These are phyloP conservation scores for Aspergillus aculeatus DNA, from an alignment of 2,329 filamentous ascomycete species.

Conservation along the genomic window DNA sequence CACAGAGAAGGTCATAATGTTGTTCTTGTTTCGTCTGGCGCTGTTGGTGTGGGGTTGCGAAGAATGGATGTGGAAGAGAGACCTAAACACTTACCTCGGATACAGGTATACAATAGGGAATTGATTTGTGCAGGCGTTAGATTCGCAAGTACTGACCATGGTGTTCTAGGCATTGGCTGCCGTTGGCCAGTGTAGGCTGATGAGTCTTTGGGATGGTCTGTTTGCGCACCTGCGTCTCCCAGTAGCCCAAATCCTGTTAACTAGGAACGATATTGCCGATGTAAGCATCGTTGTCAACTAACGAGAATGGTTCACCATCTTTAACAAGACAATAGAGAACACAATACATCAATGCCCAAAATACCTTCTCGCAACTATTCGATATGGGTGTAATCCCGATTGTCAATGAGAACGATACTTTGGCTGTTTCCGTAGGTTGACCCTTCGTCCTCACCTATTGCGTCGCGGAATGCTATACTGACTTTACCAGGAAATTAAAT, in stretches of 20 bases:
- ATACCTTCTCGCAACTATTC: slow-evolving; percentile 84
- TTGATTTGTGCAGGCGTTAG: background rate
- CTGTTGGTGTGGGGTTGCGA: slow-evolving; percentile 88
- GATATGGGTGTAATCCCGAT: slow-evolving; percentile 97
- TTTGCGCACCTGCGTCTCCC: slow-evolving; percentile 87
- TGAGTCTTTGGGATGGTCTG: slow-evolving; percentile 91
- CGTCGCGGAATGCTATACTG: background rate
- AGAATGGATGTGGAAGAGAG: slow-evolving; percentile 85
- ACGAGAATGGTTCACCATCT: background rate
- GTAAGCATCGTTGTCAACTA: slow-evolving; percentile 48
- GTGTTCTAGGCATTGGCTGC: slow-evolving; percentile 73
- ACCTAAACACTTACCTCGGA: slow-evolving; percentile 84
- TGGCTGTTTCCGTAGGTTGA: slow-evolving; percentile 70
- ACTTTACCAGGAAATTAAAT: slow-evolving; percentile 76
- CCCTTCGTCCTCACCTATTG: background rate
- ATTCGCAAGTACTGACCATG: background rate
- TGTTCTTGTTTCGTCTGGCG: slow-evolving; percentile 93
- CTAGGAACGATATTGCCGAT: slow-evolving; percentile 93
- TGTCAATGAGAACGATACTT: slow-evolving; percentile 97
- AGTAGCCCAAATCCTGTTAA: slow-evolving; percentile 90
- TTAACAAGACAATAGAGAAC: slow-evolving; percentile 59
- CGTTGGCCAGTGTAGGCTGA: slow-evolving; percentile 91
- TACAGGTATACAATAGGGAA: slow-evolving; percentile 60
- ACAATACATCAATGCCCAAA: slow-evolving; percentile 94
- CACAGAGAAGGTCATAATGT: slow-evolving; percentile 90